Evolutionary conservation across 2,329 filamentous ascomycete genomes (phyloP), one percentile per base, ranked within the genome.

Genomic region (Sporothrix pseudoabietina): DNA sequence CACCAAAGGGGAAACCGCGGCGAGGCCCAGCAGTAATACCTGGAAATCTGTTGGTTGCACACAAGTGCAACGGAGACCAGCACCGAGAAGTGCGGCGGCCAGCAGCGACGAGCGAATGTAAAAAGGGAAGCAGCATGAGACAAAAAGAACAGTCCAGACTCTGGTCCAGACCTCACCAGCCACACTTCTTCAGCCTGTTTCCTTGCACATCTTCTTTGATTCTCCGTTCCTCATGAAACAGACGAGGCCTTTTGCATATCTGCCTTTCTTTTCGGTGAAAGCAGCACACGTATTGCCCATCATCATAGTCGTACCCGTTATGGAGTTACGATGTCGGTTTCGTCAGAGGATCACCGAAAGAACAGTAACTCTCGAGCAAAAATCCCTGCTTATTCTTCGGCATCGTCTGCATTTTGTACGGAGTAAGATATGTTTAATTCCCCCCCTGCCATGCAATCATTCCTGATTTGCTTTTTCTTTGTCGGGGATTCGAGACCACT

Each of bases 181-280:
- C 59, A 65, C 59, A 65, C 55, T 35, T 59, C 30, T 59, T 19
- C 12, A 59, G 30, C 55, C 55, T 32, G 55, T 59, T 59, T 59
- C 26, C 52, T 55, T 59, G 19, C 19, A 41, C n/a, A 2, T 32
- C 3, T 6, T 32, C 19, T 41, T 19, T 22, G 14, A 41, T n/a
- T 26, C 26, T 26, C 26, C 26, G 2, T 26, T 26, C 10, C 32
- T 9, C 22, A 26, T 65, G 35, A 41, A 44, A 44, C 35, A 44
- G 16, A 39, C 59, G 14, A 65, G 59, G 59, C 59, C 10, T 65
- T 65, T n/a, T 65, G 10, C 59, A 65, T 22, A 6, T 65, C 35
- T 65, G 59, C 35, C 35, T 65, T 41, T 65, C 39, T 16, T 44
- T 44, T 65, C 35, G 59, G 35, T 44, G 59, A n/a, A n/a, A 65